A percentile compares a stretch with the other conserved stretches of the same genome.
Evolutionary conservation across 2,329 filamentous ascomycete species (phyloP).

Genomic region (Chalaropsis ovoidea): DNA sequence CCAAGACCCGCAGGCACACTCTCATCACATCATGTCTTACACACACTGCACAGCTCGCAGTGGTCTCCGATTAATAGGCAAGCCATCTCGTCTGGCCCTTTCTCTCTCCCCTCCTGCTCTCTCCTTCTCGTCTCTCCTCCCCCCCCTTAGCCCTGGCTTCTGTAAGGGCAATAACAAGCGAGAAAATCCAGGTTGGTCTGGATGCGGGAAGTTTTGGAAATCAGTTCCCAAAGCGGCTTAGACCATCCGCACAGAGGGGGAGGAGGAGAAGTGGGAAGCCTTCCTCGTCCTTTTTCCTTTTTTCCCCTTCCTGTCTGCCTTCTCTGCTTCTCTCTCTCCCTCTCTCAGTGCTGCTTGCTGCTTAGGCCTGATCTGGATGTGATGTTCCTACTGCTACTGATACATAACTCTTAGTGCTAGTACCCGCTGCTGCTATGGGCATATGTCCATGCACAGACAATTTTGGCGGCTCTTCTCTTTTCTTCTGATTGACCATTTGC

Average conservation of each 20-base stretch:
- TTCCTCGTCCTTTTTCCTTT: not conserved
- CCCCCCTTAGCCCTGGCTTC: not conserved
- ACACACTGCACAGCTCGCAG: not conserved
- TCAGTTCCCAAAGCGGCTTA: conserved; percentile 5
- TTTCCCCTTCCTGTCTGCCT: not conserved
- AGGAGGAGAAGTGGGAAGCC: not conserved
- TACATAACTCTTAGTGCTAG: too few relatives aligned
- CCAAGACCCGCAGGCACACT: too few relatives aligned
- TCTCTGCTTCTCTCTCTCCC: not conserved
- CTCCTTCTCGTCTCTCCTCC: not conserved
- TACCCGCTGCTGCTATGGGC: not conserved
- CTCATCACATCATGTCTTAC: too few relatives aligned
- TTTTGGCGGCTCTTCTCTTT: not conserved
- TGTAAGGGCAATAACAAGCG: conserved; percentile 1
- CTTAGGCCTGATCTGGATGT: not conserved
- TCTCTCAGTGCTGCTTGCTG: not conserved
- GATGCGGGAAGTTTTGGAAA: conserved; percentile 1
- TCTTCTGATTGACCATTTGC: not conserved
- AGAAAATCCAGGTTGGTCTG: conserved; percentile 12
- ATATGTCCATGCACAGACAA: not conserved
- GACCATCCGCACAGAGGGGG: not conserved
- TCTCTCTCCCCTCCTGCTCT: not conserved
- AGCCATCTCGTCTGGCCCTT: too few relatives aligned
- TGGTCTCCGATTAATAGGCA: too few relatives aligned
- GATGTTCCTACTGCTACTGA: not conserved